These are phyloP conservation scores for Trichoderma harzianum DNA, from an alignment of 2,329 filamentous ascomycete genomes.

Conservation along the genomic window DNA sequence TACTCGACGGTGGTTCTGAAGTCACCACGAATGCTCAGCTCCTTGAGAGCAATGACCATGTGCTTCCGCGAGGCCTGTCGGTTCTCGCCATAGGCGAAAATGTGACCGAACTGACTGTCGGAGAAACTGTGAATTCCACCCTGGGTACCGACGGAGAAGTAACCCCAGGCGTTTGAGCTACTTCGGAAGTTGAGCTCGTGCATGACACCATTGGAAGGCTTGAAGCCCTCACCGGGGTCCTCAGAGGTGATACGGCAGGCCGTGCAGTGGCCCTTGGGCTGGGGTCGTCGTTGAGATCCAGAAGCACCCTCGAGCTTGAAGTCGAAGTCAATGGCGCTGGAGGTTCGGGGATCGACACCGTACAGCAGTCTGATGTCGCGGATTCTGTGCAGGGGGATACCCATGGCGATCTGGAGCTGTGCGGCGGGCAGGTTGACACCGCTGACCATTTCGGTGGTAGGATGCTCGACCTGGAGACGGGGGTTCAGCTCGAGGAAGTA, in stretches of 20 bases:
- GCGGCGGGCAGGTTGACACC: conserved; percentile 96
- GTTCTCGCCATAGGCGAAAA: conserved; percentile 98
- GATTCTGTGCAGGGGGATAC: conserved; percentile 90
- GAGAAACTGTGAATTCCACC: conserved; percentile 99
- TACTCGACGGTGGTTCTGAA: conserved; percentile 99
- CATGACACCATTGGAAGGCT: conserved; percentile 98
- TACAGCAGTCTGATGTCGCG: conserved; percentile 95
- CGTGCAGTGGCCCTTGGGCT: conserved; percentile 94
- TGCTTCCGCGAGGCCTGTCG: conserved; percentile 94
- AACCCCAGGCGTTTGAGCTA: conserved; percentile 99
- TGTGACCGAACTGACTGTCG: conserved; percentile 98
- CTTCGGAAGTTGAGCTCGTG: conserved; percentile 98
- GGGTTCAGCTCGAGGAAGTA: conserved; percentile 99
- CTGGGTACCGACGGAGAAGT: conserved; percentile 96
- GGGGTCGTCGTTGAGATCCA: conserved; percentile 81
- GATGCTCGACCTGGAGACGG: conserved; percentile 98
- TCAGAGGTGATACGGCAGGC: conserved; percentile 99
- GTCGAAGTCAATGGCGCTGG: conserved; percentile 90
- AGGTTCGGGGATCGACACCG: conserved; percentile 84
- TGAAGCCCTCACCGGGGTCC: conserved; percentile 98
- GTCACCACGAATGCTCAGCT: conserved; percentile 98
- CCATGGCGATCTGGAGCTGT: conserved; percentile 98
- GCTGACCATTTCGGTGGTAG: conserved; percentile 98
- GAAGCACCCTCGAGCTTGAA: conserved; percentile 84
- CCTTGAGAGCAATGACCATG: conserved; percentile 98